These are phyloP conservation scores for Penicillium paxilli DNA, from an alignment of 495 filamentous ascomycete species.

Conservation along the genomic window DNA sequence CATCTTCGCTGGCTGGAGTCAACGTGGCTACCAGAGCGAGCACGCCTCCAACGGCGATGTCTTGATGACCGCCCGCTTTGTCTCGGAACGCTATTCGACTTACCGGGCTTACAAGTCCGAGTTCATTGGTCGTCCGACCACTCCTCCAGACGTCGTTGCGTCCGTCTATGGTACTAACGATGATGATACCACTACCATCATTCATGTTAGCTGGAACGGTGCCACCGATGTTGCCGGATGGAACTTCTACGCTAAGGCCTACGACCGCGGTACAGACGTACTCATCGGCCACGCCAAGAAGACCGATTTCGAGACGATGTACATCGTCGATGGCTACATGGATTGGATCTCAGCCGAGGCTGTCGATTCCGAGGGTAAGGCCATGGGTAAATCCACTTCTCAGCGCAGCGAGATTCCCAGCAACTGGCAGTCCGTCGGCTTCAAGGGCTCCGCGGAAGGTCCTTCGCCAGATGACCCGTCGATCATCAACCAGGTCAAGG, in stretches of 20 bases:
- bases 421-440: constrained; percentile 40
- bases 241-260: constrained; percentile 38
- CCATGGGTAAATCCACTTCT: constrained; percentile 31
- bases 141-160: constrained; percentile 35
- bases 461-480: constrained; percentile 37
- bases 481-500: constrained; percentile 21
- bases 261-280: constrained; percentile 24
- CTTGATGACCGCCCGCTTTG: constrained; percentile 46
- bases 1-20: constrained; percentile 59
- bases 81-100: constrained; percentile 35
- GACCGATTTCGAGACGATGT: constrained; percentile 46
- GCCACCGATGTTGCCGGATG: constrained; percentile 45
- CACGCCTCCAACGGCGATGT: constrained; percentile 53
- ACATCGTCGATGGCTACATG: constrained; percentile 41
- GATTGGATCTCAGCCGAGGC: constrained; percentile 41
- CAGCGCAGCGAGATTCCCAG: constrained; percentile 27
- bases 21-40: constrained; percentile 56
- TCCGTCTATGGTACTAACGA: constrained; percentile 38
- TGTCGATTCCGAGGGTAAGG: constrained; percentile 31
- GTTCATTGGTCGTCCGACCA: constrained; percentile 35
- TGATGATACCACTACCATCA: constrained; percentile 33
- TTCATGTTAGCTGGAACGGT: constrained; percentile 52
- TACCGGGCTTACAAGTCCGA: constrained; percentile 45
- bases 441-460: constrained; percentile 18
- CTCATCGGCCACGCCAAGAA: constrained; percentile 37